Evolutionary conservation across 768 basidiomycete genomes (phyloP).

Genomic region (Mycena epipterygia): DNA sequence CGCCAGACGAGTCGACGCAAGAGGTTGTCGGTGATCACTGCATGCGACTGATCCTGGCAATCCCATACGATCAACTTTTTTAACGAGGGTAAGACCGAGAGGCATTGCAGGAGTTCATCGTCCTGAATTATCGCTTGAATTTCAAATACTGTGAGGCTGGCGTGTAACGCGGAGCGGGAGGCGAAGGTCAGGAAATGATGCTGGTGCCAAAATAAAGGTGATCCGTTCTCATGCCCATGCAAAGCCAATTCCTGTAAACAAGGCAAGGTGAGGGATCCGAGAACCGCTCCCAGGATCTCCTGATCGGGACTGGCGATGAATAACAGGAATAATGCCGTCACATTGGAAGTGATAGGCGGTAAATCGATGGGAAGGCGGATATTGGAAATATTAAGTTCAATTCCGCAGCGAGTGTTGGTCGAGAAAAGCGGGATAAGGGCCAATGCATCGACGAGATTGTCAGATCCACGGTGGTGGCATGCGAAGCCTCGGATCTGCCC

Average conservation of each 20-base stretch:
- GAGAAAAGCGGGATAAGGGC: neutral
- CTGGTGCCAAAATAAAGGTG: neutral
- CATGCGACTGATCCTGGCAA: too few species aligned
- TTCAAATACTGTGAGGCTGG: neutral
- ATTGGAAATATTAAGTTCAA: neutral
- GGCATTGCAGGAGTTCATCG: neutral
- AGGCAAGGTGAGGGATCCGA: neutral
- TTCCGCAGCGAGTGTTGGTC: neutral
- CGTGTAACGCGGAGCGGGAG: neutral
- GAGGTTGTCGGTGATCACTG: slow-evolving; percentile 9
- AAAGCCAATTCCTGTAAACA: neutral
- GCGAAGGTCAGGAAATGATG: neutral
- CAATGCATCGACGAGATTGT: neutral
- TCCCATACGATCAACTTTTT: neutral
- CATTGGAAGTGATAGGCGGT: neutral
- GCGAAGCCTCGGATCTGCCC: neutral
- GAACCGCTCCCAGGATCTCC: neutral
- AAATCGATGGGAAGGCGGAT: neutral
- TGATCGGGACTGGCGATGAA: neutral
- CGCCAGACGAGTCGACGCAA: neutral
- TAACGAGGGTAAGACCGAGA: neutral
- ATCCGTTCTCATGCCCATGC: too few species aligned
- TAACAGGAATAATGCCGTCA: neutral
- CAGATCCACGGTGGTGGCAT: neutral
- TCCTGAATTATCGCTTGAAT: neutral